These are phyloP conservation scores for Fusarium anguioides DNA, from an alignment of 2,329 filamentous ascomycete genomes.

Conservation along the genomic window DNA sequence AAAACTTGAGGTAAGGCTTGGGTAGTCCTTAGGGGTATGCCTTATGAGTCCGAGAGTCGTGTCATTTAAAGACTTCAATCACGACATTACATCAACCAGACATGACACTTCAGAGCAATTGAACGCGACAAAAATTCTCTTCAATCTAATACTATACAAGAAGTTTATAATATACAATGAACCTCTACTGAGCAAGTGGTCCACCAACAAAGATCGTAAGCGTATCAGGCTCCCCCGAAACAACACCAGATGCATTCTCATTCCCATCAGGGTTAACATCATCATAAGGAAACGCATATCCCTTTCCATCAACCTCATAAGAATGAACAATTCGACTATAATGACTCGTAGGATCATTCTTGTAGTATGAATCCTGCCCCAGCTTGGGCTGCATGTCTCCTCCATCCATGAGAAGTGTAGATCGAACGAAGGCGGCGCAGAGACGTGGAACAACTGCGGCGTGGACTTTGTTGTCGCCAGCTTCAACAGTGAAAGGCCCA, in stretches of 20 bases:
- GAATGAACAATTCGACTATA: slow-evolving; percentile 71
- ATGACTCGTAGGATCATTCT: slow-evolving; percentile 59
- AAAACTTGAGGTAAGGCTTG: too few species aligned
- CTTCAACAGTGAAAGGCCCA: slow-evolving; percentile 57
- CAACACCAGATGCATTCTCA: slow-evolving; percentile 59
- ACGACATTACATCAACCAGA: too few species aligned
- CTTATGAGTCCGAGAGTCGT: too few species aligned
- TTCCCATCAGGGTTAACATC: slow-evolving; percentile 70
- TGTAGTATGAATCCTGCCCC: slow-evolving; percentile 57
- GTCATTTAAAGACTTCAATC: too few species aligned
- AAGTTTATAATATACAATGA: neutral
- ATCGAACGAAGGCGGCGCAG: slow-evolving; percentile 63
- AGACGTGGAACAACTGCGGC: slow-evolving; percentile 59
- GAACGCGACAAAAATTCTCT: neutral
- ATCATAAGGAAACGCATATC: slow-evolving; percentile 76
- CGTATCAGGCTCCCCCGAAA: slow-evolving; percentile 42
- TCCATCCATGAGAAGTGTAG: slow-evolving; percentile 57
- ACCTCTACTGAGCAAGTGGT: slow-evolving; percentile 9
- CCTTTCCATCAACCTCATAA: slow-evolving; percentile 67
- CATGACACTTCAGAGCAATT: neutral
- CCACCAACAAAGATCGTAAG: slow-evolving; percentile 47
- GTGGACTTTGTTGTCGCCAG: slow-evolving; percentile 54
- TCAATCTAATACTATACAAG: neutral
- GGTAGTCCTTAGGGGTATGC: too few species aligned
- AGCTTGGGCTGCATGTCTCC: slow-evolving; percentile 60